Conservation (phyloP, 192 early-diverging fungal genomes). For the Backusella macrospora region DNA sequence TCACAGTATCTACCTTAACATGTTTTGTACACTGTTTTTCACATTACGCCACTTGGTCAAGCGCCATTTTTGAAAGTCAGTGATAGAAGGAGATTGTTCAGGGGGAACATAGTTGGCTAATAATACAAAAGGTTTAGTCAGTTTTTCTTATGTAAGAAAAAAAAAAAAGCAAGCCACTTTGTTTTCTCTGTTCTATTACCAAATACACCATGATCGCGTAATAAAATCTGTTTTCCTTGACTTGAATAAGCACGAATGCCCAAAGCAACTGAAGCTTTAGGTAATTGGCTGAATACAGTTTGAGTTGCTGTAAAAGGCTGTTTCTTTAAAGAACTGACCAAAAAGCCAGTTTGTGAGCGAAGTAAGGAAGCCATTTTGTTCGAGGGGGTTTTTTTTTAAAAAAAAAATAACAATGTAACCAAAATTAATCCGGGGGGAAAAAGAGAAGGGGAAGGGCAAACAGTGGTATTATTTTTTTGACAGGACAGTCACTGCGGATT, state of each 20-base stretch:
- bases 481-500: neutral
- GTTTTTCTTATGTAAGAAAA: neutral
- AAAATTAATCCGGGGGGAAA: conserved; percentile 2
- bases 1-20: conserved; percentile 37
- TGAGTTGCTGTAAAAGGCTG: neutral
- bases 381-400: neutral
- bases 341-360: conserved; percentile 14
- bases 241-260: conserved; percentile 37
- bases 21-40: conserved; percentile 48
- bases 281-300: conserved; percentile 13
- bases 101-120: conserved; percentile 57
- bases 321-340: conserved; percentile 5
- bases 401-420: neutral
- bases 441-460: neutral
- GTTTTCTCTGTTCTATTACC: conserved; percentile 19
- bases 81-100: conserved; percentile 51
- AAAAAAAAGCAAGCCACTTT: no score
- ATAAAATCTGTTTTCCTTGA: conserved; percentile 38
- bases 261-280: conserved; percentile 3
- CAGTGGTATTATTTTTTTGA: neutral
- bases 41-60: conserved; percentile 52
- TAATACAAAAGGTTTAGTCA: neutral
- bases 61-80: conserved; percentile 53
- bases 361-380: conserved; percentile 9
- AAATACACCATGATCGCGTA: conserved; percentile 45